phyloP scores from a whole-genome alignment of 768 basidiomycete genomes.

The Russula sp. region DNA sequence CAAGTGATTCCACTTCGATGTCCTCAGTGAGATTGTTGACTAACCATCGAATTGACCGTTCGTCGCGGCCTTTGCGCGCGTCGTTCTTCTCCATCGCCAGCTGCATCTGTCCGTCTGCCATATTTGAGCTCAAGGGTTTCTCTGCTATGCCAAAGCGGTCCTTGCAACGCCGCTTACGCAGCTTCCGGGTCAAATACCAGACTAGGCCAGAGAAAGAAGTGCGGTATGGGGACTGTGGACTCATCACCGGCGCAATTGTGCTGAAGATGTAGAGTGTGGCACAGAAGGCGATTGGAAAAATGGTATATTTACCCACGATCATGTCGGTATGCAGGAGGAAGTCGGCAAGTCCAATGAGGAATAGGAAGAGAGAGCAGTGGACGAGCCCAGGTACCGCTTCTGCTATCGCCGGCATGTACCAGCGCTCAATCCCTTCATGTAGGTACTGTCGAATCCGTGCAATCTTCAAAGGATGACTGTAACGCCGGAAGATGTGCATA shows the following conservation, averaged over 20 bases:
- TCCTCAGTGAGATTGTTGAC: neutral
- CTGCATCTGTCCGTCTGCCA: slow-evolving; percentile 15
- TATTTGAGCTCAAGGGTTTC: slow-evolving; percentile 6
- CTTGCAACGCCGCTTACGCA: neutral
- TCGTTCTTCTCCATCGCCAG: slow-evolving; percentile 13
- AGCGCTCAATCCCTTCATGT: slow-evolving; percentile 33
- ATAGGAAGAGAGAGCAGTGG: slow-evolving; percentile 42
- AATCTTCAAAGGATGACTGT: slow-evolving; percentile 28
- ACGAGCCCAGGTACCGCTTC: slow-evolving; percentile 41
- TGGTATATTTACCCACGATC: neutral
- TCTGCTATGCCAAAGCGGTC: neutral
- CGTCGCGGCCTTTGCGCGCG: slow-evolving; percentile 9
- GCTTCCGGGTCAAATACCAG: slow-evolving; percentile 4
- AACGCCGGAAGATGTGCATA: slow-evolving; percentile 24
- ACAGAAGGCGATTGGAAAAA: slow-evolving; percentile 4
- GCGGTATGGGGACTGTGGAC: slow-evolving; percentile 13
- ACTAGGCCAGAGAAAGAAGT: slow-evolving; percentile 5
- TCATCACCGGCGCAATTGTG: slow-evolving; percentile 2
- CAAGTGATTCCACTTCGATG: slow-evolving; percentile 17
- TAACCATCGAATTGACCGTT: slow-evolving; percentile 14
- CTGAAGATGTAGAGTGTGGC: slow-evolving; percentile 10
- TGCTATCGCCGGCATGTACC: slow-evolving; percentile 36
- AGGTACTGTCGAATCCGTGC: slow-evolving; percentile 36
- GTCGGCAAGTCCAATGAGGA: slow-evolving; percentile 41
- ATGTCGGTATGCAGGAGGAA: slow-evolving; percentile 33